These are phyloP conservation scores for Colletotrichum gigasporum DNA, from an alignment of 2,329 filamentous ascomycete species.

Conservation along the genomic window DNA sequence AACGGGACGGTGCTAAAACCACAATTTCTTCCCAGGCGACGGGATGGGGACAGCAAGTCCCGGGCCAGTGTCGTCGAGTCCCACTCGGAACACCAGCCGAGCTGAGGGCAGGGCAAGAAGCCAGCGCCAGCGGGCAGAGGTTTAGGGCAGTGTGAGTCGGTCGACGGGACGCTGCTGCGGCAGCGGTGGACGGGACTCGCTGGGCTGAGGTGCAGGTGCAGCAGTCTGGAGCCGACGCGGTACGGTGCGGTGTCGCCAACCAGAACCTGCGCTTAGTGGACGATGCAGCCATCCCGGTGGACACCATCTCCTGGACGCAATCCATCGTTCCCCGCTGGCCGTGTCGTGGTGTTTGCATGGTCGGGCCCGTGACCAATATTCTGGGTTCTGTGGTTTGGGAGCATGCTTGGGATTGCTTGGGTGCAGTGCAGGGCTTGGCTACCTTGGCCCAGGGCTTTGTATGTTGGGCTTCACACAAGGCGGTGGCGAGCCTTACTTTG, in stretches of 20 bases:
- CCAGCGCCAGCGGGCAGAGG: neutral
- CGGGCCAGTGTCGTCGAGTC: neutral
- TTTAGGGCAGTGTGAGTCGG: too few relatives aligned
- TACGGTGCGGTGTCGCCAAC: neutral
- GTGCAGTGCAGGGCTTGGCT: neutral
- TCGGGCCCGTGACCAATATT: neutral
- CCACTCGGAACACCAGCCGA: conserved; percentile 27
- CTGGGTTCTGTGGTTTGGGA: neutral
- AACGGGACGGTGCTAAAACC: conserved; percentile 11
- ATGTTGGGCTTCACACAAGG: too few relatives aligned
- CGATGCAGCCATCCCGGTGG: neutral
- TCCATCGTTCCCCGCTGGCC: neutral
- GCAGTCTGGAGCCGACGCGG: neutral
- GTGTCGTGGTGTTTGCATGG: neutral
- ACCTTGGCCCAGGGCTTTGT: too few relatives aligned
- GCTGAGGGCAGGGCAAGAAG: conserved; percentile 4
- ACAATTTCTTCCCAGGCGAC: neutral
- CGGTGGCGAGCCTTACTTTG: too few relatives aligned
- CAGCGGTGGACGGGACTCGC: neutral
- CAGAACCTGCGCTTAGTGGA: neutral
- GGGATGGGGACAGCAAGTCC: conserved; percentile 12
- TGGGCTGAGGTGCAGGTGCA: conserved; percentile 8
- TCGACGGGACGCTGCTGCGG: too few relatives aligned
- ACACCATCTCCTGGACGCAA: neutral
- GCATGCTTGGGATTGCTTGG: neutral